Evolutionary conservation across 805 yeast genomes (phyloP), one percentile per base, ranked within the genome.

Genomic region (Metschnikowia peoriensis): DNA sequence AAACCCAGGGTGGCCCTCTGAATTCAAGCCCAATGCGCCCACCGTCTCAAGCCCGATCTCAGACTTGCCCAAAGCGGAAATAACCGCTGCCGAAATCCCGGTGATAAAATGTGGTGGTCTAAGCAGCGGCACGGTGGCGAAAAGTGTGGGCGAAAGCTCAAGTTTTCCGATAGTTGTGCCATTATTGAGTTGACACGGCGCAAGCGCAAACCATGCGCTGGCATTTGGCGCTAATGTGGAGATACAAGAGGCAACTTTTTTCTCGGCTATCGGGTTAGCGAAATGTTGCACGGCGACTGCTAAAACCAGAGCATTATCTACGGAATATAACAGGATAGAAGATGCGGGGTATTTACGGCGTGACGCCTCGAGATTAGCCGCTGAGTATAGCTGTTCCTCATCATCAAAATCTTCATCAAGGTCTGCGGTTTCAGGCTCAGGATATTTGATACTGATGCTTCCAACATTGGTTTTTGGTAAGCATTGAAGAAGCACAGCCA

Each of bases 21-120:
- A 77, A 54, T 83, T 82, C 43, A 80, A 66, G 3, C 68, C 68
- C 43, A 77, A 60, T 10, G 55, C 58, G 7, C 55, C 55, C 9
- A 52, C 44, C 6, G 44, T 43, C 7, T 47, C 41, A 6, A 45
- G 48, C 7, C 46, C 38, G 5, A 17, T 41, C 17, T 27, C 11
- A 12, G 22, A 22, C 22, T 47, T 38, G 9, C 49, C 41, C 43
- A 63, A 43, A 48, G 57, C 69, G 4, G 75, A 73, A 16, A 66
- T 62, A 5, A 73, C 54, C 0, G 80, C 71, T n/a, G 83, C 88
- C 8, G 77, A 59, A 27, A 81, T 75, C 0, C 88, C 88, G 0
- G 87, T 80, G 28, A 85, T 66, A 49, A 79, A 79, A 63, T 81
- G 86, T 0, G 89, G 90, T 1, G 89, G 88, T 17, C 63, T 68